These are phyloP conservation scores for Wallacemonas sp. DNA, from an alignment of 208 protist species.

Conservation along the genomic window DNA sequence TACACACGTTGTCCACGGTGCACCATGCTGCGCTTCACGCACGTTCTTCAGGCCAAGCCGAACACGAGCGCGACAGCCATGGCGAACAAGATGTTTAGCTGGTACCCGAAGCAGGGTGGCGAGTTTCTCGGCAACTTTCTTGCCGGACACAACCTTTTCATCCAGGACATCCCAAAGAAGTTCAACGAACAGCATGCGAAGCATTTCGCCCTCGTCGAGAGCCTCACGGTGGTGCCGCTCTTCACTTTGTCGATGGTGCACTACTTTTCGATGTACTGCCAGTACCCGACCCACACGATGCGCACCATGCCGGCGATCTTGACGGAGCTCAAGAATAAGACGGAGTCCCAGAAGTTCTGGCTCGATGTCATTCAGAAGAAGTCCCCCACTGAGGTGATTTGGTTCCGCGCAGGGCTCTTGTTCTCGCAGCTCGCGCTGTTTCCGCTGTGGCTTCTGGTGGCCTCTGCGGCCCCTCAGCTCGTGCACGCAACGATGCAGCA, in stretches of 20 bases:
- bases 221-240: conserved; percentile 63
- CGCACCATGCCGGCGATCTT: conserved; percentile 46
- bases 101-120: conserved; percentile 67
- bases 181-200: conserved; percentile 66
- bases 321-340: conserved; percentile 50
- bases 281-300: conserved; percentile 49
- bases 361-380: conserved; percentile 48
- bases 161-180: conserved; percentile 67
- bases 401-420: conserved; percentile 51
- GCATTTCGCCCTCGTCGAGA: conserved; percentile 79
- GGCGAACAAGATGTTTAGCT: conserved; percentile 18
- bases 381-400: conserved; percentile 43
- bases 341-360: conserved; percentile 56
- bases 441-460: conserved; percentile 65
- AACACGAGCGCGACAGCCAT: not conserved
- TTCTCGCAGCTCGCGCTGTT: conserved; percentile 61
- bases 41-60: not conserved
- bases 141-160: conserved; percentile 79
- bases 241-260: conserved; percentile 80
- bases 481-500: conserved; percentile 69
- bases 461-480: conserved; percentile 63
- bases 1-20: no score
- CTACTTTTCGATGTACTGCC: conserved; percentile 81
- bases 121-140: conserved; percentile 74
- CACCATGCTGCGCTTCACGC: conserved; percentile 12